Conservation (phyloP, 2,329 filamentous ascomycete genomes). For the Tricladium varicosporioides region DNA sequence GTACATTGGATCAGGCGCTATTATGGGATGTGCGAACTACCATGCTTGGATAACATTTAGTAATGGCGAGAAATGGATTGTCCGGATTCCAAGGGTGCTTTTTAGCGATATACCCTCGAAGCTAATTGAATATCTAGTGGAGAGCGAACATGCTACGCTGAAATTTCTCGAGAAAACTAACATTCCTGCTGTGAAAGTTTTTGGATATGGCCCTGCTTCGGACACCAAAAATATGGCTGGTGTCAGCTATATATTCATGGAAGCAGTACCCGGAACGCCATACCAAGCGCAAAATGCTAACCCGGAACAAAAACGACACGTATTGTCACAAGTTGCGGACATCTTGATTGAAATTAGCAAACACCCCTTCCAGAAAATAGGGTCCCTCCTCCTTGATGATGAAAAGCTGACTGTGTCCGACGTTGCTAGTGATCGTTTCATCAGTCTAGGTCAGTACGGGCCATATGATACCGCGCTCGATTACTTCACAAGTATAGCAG, state of each 20-base stretch:
- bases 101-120: background rate
- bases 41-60: background rate
- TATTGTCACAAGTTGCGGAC: background rate
- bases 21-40: slow-evolving; percentile 2
- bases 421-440: slow-evolving; percentile 1
- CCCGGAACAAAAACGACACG: background rate
- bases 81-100: background rate
- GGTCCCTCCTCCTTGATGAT: background rate
- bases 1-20: background rate
- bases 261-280: background rate
- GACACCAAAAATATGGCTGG: background rate
- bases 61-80: background rate
- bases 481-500: background rate
- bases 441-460: background rate
- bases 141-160: background rate
- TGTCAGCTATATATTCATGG: slow-evolving; percentile 1
- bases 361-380: background rate
- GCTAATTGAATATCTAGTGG: background rate
- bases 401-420: background rate
- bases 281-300: background rate
- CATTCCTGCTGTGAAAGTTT: background rate
- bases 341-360: slow-evolving; percentile 1
- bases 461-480: background rate
- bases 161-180: background rate
- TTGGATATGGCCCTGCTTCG: background rate